Conservation (phyloP, 352 stramenopile species). For the Globisporangium barbulae region DNA sequence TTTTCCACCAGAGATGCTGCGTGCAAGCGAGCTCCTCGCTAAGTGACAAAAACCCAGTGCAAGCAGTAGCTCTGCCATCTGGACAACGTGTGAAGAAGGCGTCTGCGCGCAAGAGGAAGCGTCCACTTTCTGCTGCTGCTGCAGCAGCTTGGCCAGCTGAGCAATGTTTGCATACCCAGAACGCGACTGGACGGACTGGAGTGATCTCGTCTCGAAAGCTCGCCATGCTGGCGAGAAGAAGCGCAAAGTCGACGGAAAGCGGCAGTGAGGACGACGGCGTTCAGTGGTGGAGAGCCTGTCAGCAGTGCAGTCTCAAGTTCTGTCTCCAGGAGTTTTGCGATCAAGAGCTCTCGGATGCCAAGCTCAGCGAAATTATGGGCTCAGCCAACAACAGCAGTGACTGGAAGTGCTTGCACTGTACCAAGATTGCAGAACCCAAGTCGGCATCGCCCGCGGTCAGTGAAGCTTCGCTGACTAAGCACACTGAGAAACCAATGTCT, state of each 20-base stretch:
- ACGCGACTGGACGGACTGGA: neutral
- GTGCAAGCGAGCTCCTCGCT: constrained; percentile 1
- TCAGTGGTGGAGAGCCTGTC: constrained; percentile 31
- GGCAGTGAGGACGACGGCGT: constrained; percentile 1
- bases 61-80: neutral
- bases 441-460: neutral
- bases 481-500: neutral
- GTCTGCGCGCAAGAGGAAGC: constrained; percentile 7
- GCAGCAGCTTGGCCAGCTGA: neutral
- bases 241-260: neutral
- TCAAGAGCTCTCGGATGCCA: constrained; percentile 22
- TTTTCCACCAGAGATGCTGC: constrained; percentile 37
- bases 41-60: constrained; percentile 10
- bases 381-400: neutral
- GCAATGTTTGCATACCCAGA: neutral
- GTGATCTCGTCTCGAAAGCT: neutral
- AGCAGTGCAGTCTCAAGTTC: constrained; percentile 28
- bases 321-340: constrained; percentile 47
- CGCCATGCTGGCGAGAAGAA: constrained; percentile 6
- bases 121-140: neutral
- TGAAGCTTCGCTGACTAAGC: neutral
- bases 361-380: constrained; percentile 20
- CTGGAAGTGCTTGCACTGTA: constrained; percentile 10
- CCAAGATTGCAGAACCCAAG: neutral
- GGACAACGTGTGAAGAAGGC: neutral